These are phyloP conservation scores for Zychaea mexicana DNA, from an alignment of 371 early-diverging fungal species.

Conservation along the genomic window DNA sequence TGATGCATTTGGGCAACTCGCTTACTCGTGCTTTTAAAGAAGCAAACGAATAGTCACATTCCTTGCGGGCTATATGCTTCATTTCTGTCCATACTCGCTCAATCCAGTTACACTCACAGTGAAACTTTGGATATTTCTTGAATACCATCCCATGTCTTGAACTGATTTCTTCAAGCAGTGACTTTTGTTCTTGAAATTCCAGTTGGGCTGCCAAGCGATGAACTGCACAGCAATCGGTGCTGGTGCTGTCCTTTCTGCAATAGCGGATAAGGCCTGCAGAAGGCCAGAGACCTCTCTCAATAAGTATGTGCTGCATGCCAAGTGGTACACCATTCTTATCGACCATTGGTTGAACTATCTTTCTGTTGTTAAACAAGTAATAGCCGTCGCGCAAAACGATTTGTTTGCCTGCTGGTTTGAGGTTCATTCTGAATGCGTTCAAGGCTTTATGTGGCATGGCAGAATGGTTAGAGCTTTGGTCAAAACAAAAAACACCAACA, in stretches of 20 bases:
- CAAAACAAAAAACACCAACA: slow-evolving; percentile 3
- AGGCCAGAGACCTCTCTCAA: no score
- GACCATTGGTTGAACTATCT: background rate
- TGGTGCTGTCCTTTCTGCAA: background rate
- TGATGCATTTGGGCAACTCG: no score
- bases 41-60: background rate
- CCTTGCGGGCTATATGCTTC: slow-evolving; percentile 2
- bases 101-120: slow-evolving; percentile 20
- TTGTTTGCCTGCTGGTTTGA: background rate
- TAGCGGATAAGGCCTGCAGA: no score
- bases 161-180: slow-evolving; percentile 7
- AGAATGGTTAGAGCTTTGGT: background rate
- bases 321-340: no score
- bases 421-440: background rate
- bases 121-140: slow-evolving; percentile 17
- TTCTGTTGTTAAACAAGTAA: background rate
- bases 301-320: no score
- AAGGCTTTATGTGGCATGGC: background rate
- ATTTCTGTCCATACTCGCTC: slow-evolving; percentile 12
- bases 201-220: slow-evolving; percentile 11
- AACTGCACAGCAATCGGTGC: slow-evolving; percentile 12
- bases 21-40: background rate
- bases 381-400: background rate
- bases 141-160: slow-evolving; percentile 6
- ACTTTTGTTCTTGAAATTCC: slow-evolving; percentile 14